These are phyloP conservation scores for Eucalyptus marginata DNA, from an alignment of 345 rosid genomes.

Conservation along the genomic window DNA sequence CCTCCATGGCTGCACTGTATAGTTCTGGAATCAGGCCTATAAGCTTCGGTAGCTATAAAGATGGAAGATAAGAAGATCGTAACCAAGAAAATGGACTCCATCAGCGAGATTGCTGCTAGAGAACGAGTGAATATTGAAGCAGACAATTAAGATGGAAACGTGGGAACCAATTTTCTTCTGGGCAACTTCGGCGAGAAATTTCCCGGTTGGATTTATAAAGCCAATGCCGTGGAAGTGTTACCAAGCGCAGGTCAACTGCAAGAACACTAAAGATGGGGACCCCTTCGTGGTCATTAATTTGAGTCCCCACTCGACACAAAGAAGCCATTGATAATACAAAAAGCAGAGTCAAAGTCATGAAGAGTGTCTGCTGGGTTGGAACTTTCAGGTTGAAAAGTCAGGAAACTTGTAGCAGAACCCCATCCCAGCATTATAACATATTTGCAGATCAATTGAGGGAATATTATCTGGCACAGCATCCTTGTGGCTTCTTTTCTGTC, in stretches of 20 bases:
- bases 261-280: not conserved
- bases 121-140: not conserved
- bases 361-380: not conserved
- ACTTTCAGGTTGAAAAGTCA: not conserved
- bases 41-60: constrained; percentile 1
- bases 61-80: constrained; percentile 4
- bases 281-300: not conserved
- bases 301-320: not conserved
- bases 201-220: not conserved
- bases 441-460: not conserved
- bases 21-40: not conserved
- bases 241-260: not conserved
- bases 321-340: not conserved
- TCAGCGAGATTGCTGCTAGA: not conserved
- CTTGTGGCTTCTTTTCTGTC: not conserved
- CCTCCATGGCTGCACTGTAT: constrained; percentile 11
- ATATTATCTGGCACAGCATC: not conserved
- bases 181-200: not conserved
- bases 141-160: not conserved
- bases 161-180: not conserved
- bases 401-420: not conserved
- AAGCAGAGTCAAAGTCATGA: not conserved
- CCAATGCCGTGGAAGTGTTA: not conserved
- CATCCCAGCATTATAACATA: not conserved
- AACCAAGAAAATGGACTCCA: not conserved